These are phyloP conservation scores for Yamadazyma friedrichii DNA, from an alignment of 1,139 yeast species.

Conservation along the genomic window DNA sequence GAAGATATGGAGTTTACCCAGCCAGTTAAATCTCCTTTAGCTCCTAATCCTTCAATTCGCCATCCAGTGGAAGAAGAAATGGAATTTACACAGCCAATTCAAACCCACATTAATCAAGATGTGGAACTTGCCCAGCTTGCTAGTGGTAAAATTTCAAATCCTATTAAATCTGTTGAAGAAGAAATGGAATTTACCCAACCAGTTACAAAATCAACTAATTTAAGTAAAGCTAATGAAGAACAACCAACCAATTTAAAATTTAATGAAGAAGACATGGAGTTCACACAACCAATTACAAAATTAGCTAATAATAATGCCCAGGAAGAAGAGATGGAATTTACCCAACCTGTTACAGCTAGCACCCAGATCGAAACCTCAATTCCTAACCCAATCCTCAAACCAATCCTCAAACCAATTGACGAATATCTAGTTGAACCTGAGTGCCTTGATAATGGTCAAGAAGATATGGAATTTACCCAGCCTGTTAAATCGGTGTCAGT, in stretches of 20 bases:
- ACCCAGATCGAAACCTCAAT: background rate
- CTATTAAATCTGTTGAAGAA: background rate
- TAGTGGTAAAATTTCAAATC: too few species aligned
- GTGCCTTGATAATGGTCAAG: slow-evolving; percentile 1
- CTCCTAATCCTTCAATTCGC: too few species aligned
- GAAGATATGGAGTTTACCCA: slow-evolving; percentile 12
- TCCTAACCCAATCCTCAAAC: slow-evolving; percentile 1
- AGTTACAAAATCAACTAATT: too few species aligned
- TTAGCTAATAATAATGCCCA: background rate
- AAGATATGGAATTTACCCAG: slow-evolving; percentile 8
- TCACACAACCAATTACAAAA: slow-evolving; percentile 13
- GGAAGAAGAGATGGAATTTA: slow-evolving; percentile 16
- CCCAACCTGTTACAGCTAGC: slow-evolving; percentile 11
- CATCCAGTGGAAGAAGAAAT: background rate
- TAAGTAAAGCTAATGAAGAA: too few species aligned
- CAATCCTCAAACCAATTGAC: too few species aligned
- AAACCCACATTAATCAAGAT: too few species aligned
- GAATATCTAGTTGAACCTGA: background rate
- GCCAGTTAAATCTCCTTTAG: too few species aligned
- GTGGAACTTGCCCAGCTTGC: too few species aligned
- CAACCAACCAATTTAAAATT: slow-evolving; percentile 5
- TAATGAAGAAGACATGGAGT: slow-evolving; percentile 13
- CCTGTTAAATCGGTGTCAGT: background rate
- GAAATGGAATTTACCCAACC: slow-evolving; percentile 12
- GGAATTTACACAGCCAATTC: too few species aligned